Conservation (phyloP, 768 basidiomycete genomes). For the Amanita fuliginea region DNA sequence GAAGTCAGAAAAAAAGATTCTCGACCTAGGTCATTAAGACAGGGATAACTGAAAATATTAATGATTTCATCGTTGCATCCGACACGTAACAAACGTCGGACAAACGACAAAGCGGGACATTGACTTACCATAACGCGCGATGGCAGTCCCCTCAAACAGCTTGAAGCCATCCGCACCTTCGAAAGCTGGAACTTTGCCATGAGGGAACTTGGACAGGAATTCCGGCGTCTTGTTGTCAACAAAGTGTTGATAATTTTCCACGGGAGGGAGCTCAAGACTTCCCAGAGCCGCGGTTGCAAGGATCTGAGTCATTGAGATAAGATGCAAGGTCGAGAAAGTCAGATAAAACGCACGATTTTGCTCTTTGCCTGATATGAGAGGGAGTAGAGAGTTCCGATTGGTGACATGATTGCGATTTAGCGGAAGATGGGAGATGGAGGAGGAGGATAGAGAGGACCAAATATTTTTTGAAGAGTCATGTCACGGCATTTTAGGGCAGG, state of each 20-base stretch:
- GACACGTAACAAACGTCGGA: constrained; percentile 15
- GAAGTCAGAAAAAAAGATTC: constrained; percentile 26
- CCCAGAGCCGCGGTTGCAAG: constrained; percentile 47
- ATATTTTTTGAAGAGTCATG: constrained; percentile 3
- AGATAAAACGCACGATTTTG: constrained; percentile 34
- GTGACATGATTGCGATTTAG: constrained; percentile 29
- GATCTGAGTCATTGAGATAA: constrained; percentile 22
- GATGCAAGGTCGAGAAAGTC: not conserved
- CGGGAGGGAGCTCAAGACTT: constrained; percentile 45
- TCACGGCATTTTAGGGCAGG: constrained; percentile 1
- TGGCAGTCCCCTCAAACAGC: constrained; percentile 67
- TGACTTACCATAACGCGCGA: constrained; percentile 83
- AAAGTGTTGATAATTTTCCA: constrained; percentile 43
- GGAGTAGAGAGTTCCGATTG: constrained; percentile 58
- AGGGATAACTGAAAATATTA: constrained; percentile 55
- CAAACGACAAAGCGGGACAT: constrained; percentile 17
- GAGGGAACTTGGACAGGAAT: constrained; percentile 64
- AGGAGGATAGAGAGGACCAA: not conserved
- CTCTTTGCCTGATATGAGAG: constrained; percentile 27
- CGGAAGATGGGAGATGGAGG: constrained; percentile 13
- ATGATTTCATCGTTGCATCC: constrained; percentile 7
- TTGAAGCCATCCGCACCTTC: constrained; percentile 70
- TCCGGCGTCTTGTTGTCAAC: constrained; percentile 63
- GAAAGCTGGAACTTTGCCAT: constrained; percentile 77
- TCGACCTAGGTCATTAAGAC: constrained; percentile 57